A percentile compares a stretch with the other conserved stretches of the same genome.
Conservation (phyloP, 345 rosid genomes). For the Firmiana major region DNA sequence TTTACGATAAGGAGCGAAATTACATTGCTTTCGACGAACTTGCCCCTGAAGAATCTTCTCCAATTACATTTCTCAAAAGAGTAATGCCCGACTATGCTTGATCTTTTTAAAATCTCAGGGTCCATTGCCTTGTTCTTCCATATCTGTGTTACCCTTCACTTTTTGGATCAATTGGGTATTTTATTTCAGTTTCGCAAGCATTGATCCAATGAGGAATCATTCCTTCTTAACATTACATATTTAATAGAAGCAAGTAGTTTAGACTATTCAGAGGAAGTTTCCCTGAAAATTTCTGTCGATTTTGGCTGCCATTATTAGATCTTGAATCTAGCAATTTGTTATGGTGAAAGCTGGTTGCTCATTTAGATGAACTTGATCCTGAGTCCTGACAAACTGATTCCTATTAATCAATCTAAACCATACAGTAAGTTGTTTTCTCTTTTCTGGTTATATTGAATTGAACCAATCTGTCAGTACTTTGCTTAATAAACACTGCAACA, state of each 20-base stretch:
- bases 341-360: not conserved
- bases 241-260: not conserved
- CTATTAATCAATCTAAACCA: not conserved
- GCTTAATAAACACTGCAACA: not conserved
- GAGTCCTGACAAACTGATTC: too few species aligned
- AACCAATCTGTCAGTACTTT: not conserved
- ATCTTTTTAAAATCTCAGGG: slow-evolving; percentile 11
- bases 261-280: slow-evolving; percentile 15
- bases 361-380: not conserved
- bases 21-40: slow-evolving; percentile 63
- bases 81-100: slow-evolving; percentile 68
- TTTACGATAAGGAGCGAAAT: slow-evolving; percentile 64
- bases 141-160: slow-evolving; percentile 15
- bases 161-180: slow-evolving; percentile 24
- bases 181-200: slow-evolving; percentile 9
- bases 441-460: not conserved
- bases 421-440: not conserved
- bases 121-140: slow-evolving; percentile 16
- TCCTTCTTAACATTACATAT: slow-evolving; percentile 6
- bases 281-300: slow-evolving; percentile 16
- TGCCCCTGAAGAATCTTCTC: slow-evolving; percentile 69
- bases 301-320: slow-evolving; percentile 3
- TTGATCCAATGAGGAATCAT: not conserved
- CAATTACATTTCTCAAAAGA: slow-evolving; percentile 66
- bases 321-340: not conserved